A percentile compares a stretch with the other conserved stretches of the same genome.
These are phyloP conservation scores for Rutstroemia sp. DNA, from an alignment of 2,329 filamentous ascomycete species.

Conservation along the genomic window DNA sequence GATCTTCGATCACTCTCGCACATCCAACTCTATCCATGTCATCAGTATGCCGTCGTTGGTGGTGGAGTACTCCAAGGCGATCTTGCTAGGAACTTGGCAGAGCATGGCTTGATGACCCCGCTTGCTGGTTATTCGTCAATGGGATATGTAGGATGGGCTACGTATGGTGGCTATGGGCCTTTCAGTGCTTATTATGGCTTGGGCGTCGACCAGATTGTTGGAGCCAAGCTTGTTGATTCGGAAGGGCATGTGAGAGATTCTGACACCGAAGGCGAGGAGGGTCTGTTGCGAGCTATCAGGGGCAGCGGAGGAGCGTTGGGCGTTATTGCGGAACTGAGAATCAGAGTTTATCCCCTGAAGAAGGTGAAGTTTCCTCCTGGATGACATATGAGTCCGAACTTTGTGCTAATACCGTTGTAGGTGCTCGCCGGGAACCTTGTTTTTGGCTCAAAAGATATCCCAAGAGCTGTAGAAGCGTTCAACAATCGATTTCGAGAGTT, in stretches of 20 bases:
- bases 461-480: conserved; percentile 20
- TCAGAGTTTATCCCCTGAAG: conserved; percentile 33
- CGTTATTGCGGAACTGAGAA: conserved; percentile 34
- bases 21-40: conserved; percentile 25
- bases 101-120: conserved; percentile 28
- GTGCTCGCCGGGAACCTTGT: conserved; percentile 25
- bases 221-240: conserved; percentile 33
- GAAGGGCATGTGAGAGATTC: conserved; percentile 33
- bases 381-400: conserved; percentile 17
- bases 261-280: conserved; percentile 21
- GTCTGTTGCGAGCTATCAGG: conserved; percentile 32
- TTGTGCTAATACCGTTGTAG: conserved; percentile 28
- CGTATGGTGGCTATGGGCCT: conserved; percentile 31
- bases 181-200: conserved; percentile 29
- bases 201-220: conserved; percentile 33
- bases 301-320: conserved; percentile 36
- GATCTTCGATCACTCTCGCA: conserved; percentile 33
- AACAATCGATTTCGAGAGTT: conserved; percentile 24
- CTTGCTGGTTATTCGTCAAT: conserved; percentile 25
- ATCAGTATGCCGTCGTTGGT: conserved; percentile 30
- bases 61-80: conserved; percentile 31
- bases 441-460: conserved; percentile 29
- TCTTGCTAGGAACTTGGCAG: conserved; percentile 23
- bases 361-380: conserved; percentile 19
- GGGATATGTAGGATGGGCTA: conserved; percentile 31